Base-by-base conservation (phyloP, 2,329 filamentous ascomycete genomes). In the Onygenales sp. region DNA sequence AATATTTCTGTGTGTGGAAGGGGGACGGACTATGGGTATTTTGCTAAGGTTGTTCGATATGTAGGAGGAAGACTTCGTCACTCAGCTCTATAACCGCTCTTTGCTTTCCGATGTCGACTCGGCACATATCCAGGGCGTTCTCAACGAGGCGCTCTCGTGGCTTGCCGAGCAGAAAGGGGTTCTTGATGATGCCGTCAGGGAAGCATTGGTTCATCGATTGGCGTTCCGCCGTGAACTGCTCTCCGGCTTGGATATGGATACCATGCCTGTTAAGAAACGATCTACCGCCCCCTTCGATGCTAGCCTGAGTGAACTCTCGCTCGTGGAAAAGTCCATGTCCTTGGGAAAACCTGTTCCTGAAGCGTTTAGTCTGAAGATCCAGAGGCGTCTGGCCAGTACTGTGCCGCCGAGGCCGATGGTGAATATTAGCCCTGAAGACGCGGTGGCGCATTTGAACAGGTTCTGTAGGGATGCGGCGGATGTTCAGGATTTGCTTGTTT, bases 51-150 rank as follows among this genome's bases (percentile, higher is more conserved):
- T 46, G 10, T 9, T 9, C 8, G 13, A 33, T 31, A 4, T 52
- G 44, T 59, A 92, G 85, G 93, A 98, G 71, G 93, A 98, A 70
- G 93, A 98, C 64, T 96, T 98, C 66, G 89, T 94, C 17, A 91
- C 89, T 6, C 90, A 95, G 67, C 87, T 91, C 0, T 97, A 93
- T 66, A 86, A 90, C 60, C 82, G 91, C 39, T 83, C 82, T 10
- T 75, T 98, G 0, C 77, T 97, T 6, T 81, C 83, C 31, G 72
- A 78, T 11, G 77, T 92, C 54, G 74, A 80, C 13, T 69, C 77
- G 2, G 72, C 76, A 5, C 75, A 78, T n/a, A 76, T 89, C 27
- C 72, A 77, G 43, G 68, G 72, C 7, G 66, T 78, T 31, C 69
- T 89, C 17, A 68, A 78, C 27, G 72, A 78, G 36, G 83, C 83